Conservation (phyloP, 2,329 filamentous ascomycete species). For the Huntiella bhutanensis region DNA sequence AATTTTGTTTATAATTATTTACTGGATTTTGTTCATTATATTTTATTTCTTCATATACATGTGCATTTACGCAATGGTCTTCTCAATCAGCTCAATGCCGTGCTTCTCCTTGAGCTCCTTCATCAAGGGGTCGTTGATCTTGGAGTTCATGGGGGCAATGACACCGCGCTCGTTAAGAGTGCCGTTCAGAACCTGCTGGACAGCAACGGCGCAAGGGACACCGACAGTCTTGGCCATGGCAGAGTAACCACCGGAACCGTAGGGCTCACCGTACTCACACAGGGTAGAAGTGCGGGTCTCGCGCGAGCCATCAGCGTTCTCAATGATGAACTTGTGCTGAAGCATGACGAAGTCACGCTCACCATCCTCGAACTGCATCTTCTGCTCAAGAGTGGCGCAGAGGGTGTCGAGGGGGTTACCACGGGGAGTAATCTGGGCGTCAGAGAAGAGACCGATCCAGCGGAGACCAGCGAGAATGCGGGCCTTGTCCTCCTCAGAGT, state of each 20-base stretch:
- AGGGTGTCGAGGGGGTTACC: slow-evolving; percentile 80
- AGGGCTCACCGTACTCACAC: slow-evolving; percentile 61
- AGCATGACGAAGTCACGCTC: slow-evolving; percentile 73
- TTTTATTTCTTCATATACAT: not conserved
- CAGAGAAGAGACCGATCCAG: slow-evolving; percentile 53
- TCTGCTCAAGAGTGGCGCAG: slow-evolving; percentile 72
- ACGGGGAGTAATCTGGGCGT: slow-evolving; percentile 47
- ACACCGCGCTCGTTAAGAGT: slow-evolving; percentile 55
- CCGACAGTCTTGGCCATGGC: slow-evolving; percentile 74
- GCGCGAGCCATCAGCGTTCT: slow-evolving; percentile 58
- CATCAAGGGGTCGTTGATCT: slow-evolving; percentile 55
- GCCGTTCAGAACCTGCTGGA: slow-evolving; percentile 59
- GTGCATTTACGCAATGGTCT: slow-evolving; percentile 28
- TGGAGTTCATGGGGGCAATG: slow-evolving; percentile 55
- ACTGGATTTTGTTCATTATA: slow-evolving; percentile 4
- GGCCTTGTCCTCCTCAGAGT: slow-evolving; percentile 38
- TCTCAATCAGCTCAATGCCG: slow-evolving; percentile 54
- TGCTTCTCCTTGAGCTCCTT: slow-evolving; percentile 63
- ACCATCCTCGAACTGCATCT: slow-evolving; percentile 69
- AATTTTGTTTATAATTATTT: not conserved
- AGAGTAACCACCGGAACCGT: slow-evolving; percentile 57
- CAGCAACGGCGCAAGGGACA: slow-evolving; percentile 44
- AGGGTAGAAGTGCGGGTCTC: slow-evolving; percentile 69
- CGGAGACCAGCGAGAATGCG: slow-evolving; percentile 52
- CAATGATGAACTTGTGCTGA: slow-evolving; percentile 69